Evolutionary conservation across 352 stramenopile genomes (phyloP).

Genomic region (Sclerospora graminicola): DNA sequence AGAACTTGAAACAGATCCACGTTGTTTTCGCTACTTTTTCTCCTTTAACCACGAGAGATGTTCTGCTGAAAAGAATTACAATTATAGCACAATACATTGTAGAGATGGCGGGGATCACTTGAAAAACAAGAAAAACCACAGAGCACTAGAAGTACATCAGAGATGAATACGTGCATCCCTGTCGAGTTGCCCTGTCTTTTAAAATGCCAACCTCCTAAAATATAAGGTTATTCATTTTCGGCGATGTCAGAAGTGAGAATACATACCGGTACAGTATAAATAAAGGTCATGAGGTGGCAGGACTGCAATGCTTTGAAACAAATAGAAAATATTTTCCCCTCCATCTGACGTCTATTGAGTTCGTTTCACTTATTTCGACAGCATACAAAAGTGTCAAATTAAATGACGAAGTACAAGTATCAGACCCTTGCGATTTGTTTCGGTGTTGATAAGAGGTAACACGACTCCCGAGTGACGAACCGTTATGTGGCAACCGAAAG

Average conservation of each 20-base stretch:
- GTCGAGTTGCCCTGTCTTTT: no score
- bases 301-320: conserved; percentile 6
- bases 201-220: no score
- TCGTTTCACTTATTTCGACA: conserved; percentile 19
- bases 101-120: conserved; percentile 64
- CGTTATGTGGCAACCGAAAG: conserved; percentile 6
- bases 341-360: conserved; percentile 26
- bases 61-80: conserved; percentile 40
- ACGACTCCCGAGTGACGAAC: conserved; percentile 17
- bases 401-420: conserved; percentile 18
- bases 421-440: conserved; percentile 16
- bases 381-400: conserved; percentile 20
- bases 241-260: no score
- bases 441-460: conserved; percentile 25
- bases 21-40: conserved; percentile 37
- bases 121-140: conserved; percentile 49
- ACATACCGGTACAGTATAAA: no score
- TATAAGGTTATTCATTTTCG: no score
- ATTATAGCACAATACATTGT: conserved; percentile 65
- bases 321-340: conserved; percentile 9
- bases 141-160: conserved; percentile 49
- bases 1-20: conserved; percentile 41
- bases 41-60: conserved; percentile 60
- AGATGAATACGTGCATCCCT: conserved; percentile 15
- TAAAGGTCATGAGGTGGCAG: no score